A percentile compares a stretch with the other conserved stretches of the same genome.
phyloP scores from a whole-genome alignment of 805 yeast genomes.

The Candida chauliodis region DNA sequence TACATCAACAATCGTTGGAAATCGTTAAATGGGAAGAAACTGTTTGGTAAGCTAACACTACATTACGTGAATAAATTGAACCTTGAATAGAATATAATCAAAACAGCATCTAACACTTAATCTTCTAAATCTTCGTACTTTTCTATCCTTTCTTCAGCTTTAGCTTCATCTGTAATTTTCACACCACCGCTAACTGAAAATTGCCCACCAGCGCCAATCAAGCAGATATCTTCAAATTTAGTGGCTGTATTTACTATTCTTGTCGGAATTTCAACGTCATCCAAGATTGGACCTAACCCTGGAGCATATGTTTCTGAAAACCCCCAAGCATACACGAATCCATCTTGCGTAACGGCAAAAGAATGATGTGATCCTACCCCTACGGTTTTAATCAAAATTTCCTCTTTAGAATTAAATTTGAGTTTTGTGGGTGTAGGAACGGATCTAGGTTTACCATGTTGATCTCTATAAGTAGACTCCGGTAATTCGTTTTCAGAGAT shows the following conservation, averaged over 20 bases:
- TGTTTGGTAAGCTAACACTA: conserved; percentile 47
- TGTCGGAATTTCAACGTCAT: conserved; percentile 83
- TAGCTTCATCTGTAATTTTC: conserved; percentile 51
- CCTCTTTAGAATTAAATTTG: conserved; percentile 30
- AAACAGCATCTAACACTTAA: too few species aligned
- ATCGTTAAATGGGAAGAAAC: conserved; percentile 64
- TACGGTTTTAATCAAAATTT: conserved; percentile 38
- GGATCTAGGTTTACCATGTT: conserved; percentile 75
- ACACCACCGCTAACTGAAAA: conserved; percentile 86
- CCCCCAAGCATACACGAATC: conserved; percentile 93
- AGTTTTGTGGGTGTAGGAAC: conserved; percentile 82
- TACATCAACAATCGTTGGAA: conserved; percentile 53
- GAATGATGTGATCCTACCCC: conserved; percentile 93
- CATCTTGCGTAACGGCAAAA: conserved; percentile 78
- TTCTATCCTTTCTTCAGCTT: conserved; percentile 46
- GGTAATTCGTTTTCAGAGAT: conserved; percentile 66
- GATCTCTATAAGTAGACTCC: conserved; percentile 68
- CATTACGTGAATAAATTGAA: too few species aligned
- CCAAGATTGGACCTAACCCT: conserved; percentile 90
- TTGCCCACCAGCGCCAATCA: conserved; percentile 95
- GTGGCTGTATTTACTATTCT: conserved; percentile 94
- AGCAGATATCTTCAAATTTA: conserved; percentile 62
- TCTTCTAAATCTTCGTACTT: conserved; percentile 50
- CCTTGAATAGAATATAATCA: too few species aligned
- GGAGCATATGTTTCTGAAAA: conserved; percentile 96